Base-by-base conservation (phyloP, 208 protist genomes). In the Leishmania mexicana region DNA sequence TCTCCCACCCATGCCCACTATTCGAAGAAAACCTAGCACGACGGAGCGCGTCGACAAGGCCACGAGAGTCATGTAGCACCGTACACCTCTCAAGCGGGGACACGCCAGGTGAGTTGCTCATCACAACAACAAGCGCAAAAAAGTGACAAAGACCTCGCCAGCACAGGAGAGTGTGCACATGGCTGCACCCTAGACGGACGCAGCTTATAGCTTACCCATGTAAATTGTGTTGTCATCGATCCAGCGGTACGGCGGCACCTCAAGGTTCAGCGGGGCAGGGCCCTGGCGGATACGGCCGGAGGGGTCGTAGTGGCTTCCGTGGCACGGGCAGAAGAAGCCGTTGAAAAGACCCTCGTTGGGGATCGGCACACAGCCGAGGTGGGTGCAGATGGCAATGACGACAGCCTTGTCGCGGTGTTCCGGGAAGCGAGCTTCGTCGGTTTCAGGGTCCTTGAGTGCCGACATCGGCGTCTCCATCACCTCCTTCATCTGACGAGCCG, bases 261-360 rank as follows among this genome's bases (percentile, higher is more conserved):
- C 98, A 40, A 99, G 89, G 95, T 99, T 99, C 40, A 99, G 89
- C 76, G 99, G 99, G n/a, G 99, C 99, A 8, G 99, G 99, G 73
- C 98, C 98, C 88, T 99, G 99, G 72, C 98, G 95, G 87, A 99
- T 99, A 85, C 99, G 95, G 74, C 99, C 99, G 11, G 98, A 99
- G 42, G 93, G 93, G 87, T 99, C 99, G 89, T 99, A 99, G 89
- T 99, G 98, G 82, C 96, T 99, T 87, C 99, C 99, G 92, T 99
- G 99, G 96, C 99, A 99, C 15, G 99, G 99, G 92, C 99, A 99
- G 94, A 99, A 99, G 93, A 98, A 99, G 68, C 98, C 99, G 83
- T 94, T 95, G 88, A 97, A 99, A 75, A 99, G 97, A 64, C 99
- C 99, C 78, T 96, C 96, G 84, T 99, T 98, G 54, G 92, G 91